Evolutionary conservation across 805 yeast genomes (phyloP), one percentile per base, ranked within the genome.

Genomic region (Wickerhamomyces hampshirensis): DNA sequence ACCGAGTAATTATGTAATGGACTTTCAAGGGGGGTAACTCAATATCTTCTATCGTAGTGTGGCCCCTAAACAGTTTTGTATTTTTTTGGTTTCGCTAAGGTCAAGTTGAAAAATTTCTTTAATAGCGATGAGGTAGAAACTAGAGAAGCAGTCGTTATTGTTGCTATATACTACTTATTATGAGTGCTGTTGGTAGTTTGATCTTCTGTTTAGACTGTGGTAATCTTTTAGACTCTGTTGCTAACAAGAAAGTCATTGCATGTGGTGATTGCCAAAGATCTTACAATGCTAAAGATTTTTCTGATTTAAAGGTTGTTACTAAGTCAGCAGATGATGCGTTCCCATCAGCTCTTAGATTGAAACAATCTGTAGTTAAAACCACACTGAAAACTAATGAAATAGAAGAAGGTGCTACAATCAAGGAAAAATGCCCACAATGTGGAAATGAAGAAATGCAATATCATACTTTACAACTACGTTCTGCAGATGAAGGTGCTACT

Each of bases 401-500:
- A 31, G 95, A 81, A 42, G 97, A 88, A 42, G 98, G 98, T 45
- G 98, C 98, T 27, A 84, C 94, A 10, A 93, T 93, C 60, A 84
- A 89, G 60, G 99, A 93, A 62, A 89, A 84, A 57, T 93, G 99
- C 71, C 98, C 98, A n/a, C 79, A 89, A 62, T 93, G 98, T 75
- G 96, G 95, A 33, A 76, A 89, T 63, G 97, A 93, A 56, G 97
- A 93, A 63, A 94, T 94, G 98, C 89, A 81, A 59, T 93, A 91
- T 60, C 98, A 93, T 58, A 93, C 98, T 5, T 69, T 93, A 49
- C 99, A 93, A 64, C 73, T 93, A 51, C 80, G 99, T 66, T 84
- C 96, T 37, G 99, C 98, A 1, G 99, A 93, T 72, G 99, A 93
- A 73, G 99, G 98, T 73, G 95, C 98, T 19, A 93, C 99, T 8